Conservation (phyloP, 192 early-diverging fungal genomes). For the Backusella macrospora region DNA sequence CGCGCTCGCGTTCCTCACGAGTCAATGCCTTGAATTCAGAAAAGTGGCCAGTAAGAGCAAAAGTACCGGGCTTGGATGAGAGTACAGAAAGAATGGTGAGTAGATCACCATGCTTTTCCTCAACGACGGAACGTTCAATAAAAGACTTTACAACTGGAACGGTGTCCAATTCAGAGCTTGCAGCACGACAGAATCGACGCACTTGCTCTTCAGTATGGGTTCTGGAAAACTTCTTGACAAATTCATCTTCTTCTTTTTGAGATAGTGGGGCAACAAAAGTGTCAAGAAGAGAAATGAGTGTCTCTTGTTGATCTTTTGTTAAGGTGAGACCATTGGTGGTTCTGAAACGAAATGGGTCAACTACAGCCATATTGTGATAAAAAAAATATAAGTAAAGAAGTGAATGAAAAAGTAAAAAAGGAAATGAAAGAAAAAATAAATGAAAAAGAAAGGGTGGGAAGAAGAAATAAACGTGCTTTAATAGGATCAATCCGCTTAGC, state of each 20-base stretch:
- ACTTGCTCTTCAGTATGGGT: constrained; percentile 34
- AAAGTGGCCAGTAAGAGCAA: constrained; percentile 29
- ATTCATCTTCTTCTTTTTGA: constrained; percentile 38
- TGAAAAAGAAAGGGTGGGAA: no score
- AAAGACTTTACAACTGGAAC: background rate
- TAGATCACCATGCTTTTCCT: constrained; percentile 28
- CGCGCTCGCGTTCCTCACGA: constrained; percentile 34
- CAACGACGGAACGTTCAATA: background rate
- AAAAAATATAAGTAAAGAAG: constrained; percentile 4
- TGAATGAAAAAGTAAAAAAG: background rate
- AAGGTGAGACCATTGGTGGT: background rate
- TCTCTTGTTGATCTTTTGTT: constrained; percentile 36
- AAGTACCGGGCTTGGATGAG: constrained; percentile 35
- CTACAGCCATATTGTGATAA: background rate
- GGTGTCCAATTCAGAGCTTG: background rate
- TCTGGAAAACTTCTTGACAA: constrained; percentile 27
- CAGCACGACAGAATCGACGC: background rate
- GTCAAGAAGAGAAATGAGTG: constrained; percentile 47
- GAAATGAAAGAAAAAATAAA: background rate
- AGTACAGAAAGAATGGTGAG: constrained; percentile 29
- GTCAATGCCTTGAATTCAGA: constrained; percentile 38
- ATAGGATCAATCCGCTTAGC: background rate
- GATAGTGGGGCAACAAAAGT: constrained; percentile 48
- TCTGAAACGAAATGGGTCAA: constrained; percentile 22
- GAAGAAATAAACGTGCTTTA: background rate